Evolutionary conservation across 805 yeast species (phyloP), one percentile per base, ranked within the genome.

Genomic region (Metschnikowia kofuensis): DNA sequence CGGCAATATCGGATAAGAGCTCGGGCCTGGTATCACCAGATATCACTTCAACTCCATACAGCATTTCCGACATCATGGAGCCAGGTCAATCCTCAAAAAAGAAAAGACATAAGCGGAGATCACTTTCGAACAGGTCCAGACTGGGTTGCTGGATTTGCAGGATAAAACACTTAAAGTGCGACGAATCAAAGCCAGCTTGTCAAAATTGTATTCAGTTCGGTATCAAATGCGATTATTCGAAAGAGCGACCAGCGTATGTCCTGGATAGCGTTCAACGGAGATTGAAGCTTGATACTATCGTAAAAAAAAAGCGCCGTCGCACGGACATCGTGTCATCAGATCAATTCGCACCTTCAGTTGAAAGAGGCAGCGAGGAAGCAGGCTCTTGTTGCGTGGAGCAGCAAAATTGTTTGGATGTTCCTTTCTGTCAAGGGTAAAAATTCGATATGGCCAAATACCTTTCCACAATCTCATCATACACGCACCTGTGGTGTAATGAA

Each of bases 101-200:
- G 5, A 71, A 70, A 48, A 70, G 70, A 52, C 60, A 70, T 47
- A 72, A 73, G 13, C 59, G 77, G 34, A 62, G 72, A 48, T 65
- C 75, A 47, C 54, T 69, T 26, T 61, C 70, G 48, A 76, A 75
- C 2, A 58, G 77, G 40, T 69, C 75, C 2, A 70, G 70, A 49
- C 67, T 62, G 32, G 78, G 78, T 7, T 73, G 78, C 51, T 73
- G 78, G 78, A 70, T 73, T 46, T 73, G 78, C 51, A 60, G 78
- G 47, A 73, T 73, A 49, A 71, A 72, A 52, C 78, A 73, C 53
- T 63, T 73, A 48, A 73, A 73, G 52, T 73, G 78, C 55, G 76
- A 73, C 51, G 78, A 73, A 50, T 40, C 35, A 11, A 63, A 67
- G 48, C 78, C 78, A 0, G 48, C 53, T 7, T 73, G 78, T 53